These are phyloP conservation scores for Caryopteris hybrid DNA, from an alignment of 305 asterid genomes.

Conservation along the genomic window DNA sequence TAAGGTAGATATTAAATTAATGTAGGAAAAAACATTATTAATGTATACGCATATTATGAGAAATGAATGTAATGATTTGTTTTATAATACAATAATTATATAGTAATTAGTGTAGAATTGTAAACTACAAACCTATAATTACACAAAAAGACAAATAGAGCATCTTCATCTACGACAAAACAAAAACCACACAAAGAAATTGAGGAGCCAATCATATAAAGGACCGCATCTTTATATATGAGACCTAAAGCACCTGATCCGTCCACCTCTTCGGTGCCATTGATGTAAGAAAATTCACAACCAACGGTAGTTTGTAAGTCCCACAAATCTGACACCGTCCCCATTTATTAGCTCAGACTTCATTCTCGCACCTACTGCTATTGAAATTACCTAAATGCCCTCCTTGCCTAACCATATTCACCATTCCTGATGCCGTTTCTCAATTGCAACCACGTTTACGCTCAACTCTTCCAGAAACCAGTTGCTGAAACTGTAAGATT, in stretches of 20 bases:
- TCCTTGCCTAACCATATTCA: slow-evolving; percentile 15
- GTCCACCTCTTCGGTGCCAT: background rate
- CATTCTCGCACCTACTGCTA: slow-evolving; percentile 26
- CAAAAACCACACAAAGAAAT: too few species aligned
- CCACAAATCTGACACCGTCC: slow-evolving; percentile 5
- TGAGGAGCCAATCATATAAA: slow-evolving; percentile 1
- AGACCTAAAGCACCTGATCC: slow-evolving; percentile 6
- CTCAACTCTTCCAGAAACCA: slow-evolving; percentile 27
- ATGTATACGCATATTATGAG: too few species aligned
- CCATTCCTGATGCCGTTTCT: slow-evolving; percentile 14
- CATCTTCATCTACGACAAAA: too few species aligned
- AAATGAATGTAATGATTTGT: background rate
- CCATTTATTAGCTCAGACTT: slow-evolving; percentile 23
- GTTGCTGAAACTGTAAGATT: slow-evolving; percentile 32
- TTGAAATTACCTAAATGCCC: slow-evolving; percentile 26
- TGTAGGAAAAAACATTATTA: too few species aligned
- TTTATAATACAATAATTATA: too few species aligned
- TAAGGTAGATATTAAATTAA: too few species aligned
- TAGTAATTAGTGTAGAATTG: too few species aligned
- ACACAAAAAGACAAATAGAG: too few species aligned
- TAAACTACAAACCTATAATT: too few species aligned
- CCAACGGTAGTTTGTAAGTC: slow-evolving; percentile 9
- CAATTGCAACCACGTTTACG: slow-evolving; percentile 17
- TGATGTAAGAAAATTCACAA: slow-evolving; percentile 6
- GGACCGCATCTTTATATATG: background rate